A percentile compares a stretch with the other conserved stretches of the same genome.
Conservation (phyloP, 331 rosid species). For the Rosa hybrid region DNA sequence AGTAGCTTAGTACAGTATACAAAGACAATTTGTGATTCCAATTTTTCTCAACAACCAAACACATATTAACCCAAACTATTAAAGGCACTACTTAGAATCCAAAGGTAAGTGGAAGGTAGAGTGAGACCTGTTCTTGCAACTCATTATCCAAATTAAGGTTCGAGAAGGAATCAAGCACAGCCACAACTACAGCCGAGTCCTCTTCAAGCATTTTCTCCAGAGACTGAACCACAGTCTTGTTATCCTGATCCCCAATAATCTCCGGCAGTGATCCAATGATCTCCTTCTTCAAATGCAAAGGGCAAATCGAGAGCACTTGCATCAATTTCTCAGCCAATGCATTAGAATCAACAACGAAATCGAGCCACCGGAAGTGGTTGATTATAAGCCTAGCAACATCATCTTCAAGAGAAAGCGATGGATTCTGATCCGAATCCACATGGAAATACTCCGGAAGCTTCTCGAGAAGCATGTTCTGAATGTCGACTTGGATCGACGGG, state of each 20-base stretch:
- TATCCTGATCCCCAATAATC: slow-evolving; percentile 37
- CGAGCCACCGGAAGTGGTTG: slow-evolving; percentile 49
- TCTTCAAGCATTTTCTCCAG: slow-evolving; percentile 43
- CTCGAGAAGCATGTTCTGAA: slow-evolving; percentile 41
- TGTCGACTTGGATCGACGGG: slow-evolving; percentile 33
- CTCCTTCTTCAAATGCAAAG: slow-evolving; percentile 43
- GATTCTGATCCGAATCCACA: slow-evolving; percentile 3
- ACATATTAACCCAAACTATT: neutral
- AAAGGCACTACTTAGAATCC: neutral
- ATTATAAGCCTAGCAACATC: slow-evolving; percentile 41
- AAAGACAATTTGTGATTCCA: neutral
- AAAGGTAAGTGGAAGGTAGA: neutral
- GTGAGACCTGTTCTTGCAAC: slow-evolving; percentile 48
- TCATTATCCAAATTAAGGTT: slow-evolving; percentile 37
- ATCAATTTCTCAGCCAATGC: slow-evolving; percentile 37
- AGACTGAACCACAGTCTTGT: slow-evolving; percentile 34
- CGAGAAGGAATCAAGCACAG: slow-evolving; percentile 40
- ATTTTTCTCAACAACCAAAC: slow-evolving; percentile 3
- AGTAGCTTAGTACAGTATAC: neutral
- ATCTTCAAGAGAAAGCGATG: slow-evolving; percentile 32
- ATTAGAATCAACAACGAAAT: slow-evolving; percentile 36
- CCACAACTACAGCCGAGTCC: slow-evolving; percentile 33
- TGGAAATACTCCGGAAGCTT: slow-evolving; percentile 44
- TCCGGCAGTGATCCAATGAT: slow-evolving; percentile 45
- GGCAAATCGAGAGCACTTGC: slow-evolving; percentile 41